A percentile compares a stretch with the other conserved stretches of the same genome.
Evolutionary conservation across 495 filamentous ascomycete genomes (phyloP).

Genomic region (Pseudotulostoma volvatum): DNA sequence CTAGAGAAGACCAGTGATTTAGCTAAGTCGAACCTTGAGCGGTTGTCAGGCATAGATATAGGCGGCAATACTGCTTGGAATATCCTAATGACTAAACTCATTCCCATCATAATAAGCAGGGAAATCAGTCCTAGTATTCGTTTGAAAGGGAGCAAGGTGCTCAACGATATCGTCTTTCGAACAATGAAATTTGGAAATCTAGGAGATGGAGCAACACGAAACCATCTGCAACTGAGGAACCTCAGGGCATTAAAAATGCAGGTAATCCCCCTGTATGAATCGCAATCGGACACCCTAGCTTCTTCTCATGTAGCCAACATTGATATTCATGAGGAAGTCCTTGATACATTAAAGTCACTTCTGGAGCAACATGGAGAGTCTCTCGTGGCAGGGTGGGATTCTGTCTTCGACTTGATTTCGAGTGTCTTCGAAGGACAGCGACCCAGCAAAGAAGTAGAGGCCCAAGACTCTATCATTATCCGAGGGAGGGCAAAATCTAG

Average conservation of each 20-base stretch:
- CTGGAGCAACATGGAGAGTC: conserved; percentile 81
- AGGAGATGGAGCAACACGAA: conserved; percentile 17
- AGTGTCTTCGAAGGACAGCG: conserved; percentile 49
- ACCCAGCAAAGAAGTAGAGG: conserved; percentile 6
- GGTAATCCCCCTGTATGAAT: conserved; percentile 34
- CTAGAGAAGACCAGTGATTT: conserved; percentile 68
- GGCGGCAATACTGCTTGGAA: conserved; percentile 57
- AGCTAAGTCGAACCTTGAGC: conserved; percentile 58
- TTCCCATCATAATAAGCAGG: conserved; percentile 41
- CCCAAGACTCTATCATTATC: conserved; percentile 7
- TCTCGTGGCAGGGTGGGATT: conserved; percentile 65
- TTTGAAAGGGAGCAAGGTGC: conserved; percentile 51
- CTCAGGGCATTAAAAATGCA: conserved; percentile 48
- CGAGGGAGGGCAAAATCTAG: not conserved
- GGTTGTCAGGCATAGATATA: conserved; percentile 45
- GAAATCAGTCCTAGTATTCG: conserved; percentile 43
- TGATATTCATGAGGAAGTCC: conserved; percentile 65
- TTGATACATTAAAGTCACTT: conserved; percentile 67
- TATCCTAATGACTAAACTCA: conserved; percentile 50
- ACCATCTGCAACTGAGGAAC: conserved; percentile 49
- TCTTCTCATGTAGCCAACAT: conserved; percentile 18
- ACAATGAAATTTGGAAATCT: conserved; percentile 22
- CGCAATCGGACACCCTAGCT: conserved; percentile 11
- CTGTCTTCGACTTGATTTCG: conserved; percentile 69
- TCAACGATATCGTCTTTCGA: conserved; percentile 53